Evolutionary conservation across 2,329 filamentous ascomycete genomes (phyloP).

Genomic region (Aspergillus sp.): DNA sequence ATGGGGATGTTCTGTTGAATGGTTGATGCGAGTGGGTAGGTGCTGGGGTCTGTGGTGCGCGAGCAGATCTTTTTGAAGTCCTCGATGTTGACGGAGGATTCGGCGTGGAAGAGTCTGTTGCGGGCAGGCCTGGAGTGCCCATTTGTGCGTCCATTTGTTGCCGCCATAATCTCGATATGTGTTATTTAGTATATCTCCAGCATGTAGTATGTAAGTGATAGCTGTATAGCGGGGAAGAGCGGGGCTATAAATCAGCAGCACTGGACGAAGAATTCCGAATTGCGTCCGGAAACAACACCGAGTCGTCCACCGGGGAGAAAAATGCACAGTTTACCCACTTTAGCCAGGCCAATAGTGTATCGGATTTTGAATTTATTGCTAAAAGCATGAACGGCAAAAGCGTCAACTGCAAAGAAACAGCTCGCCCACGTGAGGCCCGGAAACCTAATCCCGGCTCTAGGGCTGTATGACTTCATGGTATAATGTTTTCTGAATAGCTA

Average conservation of each 20-base stretch:
- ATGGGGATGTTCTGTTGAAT: constrained; percentile 56
- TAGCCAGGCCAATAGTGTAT: background rate
- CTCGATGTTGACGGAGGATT: constrained; percentile 30
- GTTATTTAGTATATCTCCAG: no score
- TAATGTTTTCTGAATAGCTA: background rate
- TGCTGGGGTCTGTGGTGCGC: constrained; percentile 32
- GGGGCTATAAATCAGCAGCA: constrained; percentile 2
- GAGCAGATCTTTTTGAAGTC: constrained; percentile 49
- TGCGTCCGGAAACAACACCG: background rate
- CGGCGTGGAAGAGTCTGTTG: constrained; percentile 23
- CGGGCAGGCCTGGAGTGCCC: background rate
- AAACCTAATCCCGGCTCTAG: constrained; percentile 13
- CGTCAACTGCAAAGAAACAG: no score
- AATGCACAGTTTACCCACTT: background rate
- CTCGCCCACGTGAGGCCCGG: constrained; percentile 10
- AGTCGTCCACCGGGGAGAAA: background rate
- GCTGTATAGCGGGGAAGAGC: background rate
- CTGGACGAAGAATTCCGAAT: constrained; percentile 6
- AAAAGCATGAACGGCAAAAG: background rate
- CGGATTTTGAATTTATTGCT: background rate
- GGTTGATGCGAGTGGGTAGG: constrained; percentile 51
- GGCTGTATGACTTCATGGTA: background rate
- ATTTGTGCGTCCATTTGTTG: background rate
- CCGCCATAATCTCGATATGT: background rate
- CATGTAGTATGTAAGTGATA: background rate